Evolutionary conservation across 441 rosid species (phyloP), one percentile per base, ranked within the genome.

Genomic region (Brassica hybrid): DNA sequence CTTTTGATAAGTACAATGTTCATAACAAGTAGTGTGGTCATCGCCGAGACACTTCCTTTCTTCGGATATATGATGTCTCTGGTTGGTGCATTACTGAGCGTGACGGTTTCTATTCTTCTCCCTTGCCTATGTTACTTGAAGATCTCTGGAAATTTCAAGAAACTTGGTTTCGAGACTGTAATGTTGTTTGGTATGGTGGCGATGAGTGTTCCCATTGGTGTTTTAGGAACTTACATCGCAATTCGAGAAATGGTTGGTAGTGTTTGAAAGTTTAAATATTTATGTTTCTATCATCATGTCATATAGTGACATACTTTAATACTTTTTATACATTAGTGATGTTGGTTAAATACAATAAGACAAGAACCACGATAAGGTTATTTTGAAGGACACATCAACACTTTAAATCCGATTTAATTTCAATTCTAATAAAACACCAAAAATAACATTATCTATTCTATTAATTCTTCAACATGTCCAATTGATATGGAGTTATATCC

Each of bases 121-220:
- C 86, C 88, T 27, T 81, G 85, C 38, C 5, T 81, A 9, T 80
- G 83, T 71, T 83, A 81, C 77, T 67, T 79, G 84, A 84, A 83
- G 82, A 84, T 83, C 61, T 75, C 69, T 72, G 69, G 81, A 48
- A 71, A 57, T 14, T 60, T 81, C 60, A 72, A 60, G 79, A 80
- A 45, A 1, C 60, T 71, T 74, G 81, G 83, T 23, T 23, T 16
- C 57, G 85, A 86, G 79, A 70, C 81, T 12, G 13, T 63, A 6
- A 17, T 76, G 45, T 63, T 86, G 74, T 41, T 73, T 52, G 62
- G 50, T 17, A 58, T 79, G 60, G 73, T 84, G 13, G 56, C 62
- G 5, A 65, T 79, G 69, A 60, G 77, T 21, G 64, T 73, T 77
- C 21, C 62, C 6, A 75, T 81, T 70, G 84, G 84, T 14, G 78